Conservation (phyloP, 495 filamentous ascomycete species). For the Penicillium robsamsonii region DNA sequence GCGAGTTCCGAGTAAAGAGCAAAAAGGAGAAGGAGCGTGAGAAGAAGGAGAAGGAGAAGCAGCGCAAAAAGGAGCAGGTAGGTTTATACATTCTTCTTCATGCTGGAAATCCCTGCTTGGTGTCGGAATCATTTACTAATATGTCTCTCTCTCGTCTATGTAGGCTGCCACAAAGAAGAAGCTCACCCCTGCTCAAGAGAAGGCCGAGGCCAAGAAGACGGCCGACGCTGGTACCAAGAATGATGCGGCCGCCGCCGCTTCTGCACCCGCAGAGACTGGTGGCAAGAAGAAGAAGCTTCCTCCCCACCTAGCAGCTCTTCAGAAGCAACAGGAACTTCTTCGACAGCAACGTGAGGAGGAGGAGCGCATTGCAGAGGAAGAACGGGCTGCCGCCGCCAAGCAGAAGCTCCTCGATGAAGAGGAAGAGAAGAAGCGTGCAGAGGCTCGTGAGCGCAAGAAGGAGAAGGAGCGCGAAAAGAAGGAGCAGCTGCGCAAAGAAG, state of each 20-base stretch:
- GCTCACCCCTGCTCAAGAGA: constrained; percentile 35
- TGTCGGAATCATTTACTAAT: constrained; percentile 5
- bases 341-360: constrained; percentile 72
- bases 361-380: constrained; percentile 65
- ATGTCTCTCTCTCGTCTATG: constrained; percentile 15
- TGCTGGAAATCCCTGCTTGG: not conserved
- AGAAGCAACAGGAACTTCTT: constrained; percentile 88
- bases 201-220: constrained; percentile 30
- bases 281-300: constrained; percentile 92
- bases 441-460: constrained; percentile 76
- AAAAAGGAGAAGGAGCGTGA: constrained; percentile 98
- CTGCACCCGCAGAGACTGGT: constrained; percentile 47
- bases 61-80: constrained; percentile 88
- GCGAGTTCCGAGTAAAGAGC: constrained; percentile 70
- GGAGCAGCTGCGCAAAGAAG: constrained; percentile 92
- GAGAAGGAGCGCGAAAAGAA: constrained; percentile 95
- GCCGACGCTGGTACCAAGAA: constrained; percentile 46
- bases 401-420: constrained; percentile 66
- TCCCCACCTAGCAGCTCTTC: constrained; percentile 73
- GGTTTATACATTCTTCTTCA: constrained; percentile 12
- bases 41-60: constrained; percentile 90
- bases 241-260: constrained; percentile 33
- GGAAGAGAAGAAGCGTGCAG: constrained; percentile 71
- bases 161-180: constrained; percentile 66
- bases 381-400: constrained; percentile 70